Base-by-base conservation (phyloP, 2,329 filamentous ascomycete species). In the Talaromyces sp. region DNA sequence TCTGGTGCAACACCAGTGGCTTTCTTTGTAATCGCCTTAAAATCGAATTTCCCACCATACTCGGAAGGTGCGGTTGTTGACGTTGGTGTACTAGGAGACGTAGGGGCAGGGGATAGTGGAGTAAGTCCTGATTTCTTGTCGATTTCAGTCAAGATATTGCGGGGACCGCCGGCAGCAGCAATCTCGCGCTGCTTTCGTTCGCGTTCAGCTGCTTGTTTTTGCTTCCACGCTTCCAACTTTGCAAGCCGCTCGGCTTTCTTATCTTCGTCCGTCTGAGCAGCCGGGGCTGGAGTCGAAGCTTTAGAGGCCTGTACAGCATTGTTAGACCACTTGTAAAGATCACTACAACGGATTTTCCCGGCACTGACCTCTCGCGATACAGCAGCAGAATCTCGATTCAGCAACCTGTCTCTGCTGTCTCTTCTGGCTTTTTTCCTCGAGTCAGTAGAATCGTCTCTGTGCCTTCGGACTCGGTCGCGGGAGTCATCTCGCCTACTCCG, bases 221-320 rank as follows among this genome's bases (percentile, higher is more conserved):
- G 90, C 80, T 97, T 97, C 93, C 93, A 97, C 65, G 91, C 91
- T 75, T 94, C 91, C 33, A 96, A 80, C 74, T 92, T 93, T 33
- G 91, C 91, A 50, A 93, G 83, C 68, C 91, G 84, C 76, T 94
- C 91, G 59, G 89, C 90, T 76, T 93, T 92, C 74, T 90, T 92
- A 59, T 92, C 88, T 67, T 87, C 86, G 71, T 92, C 90, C 35
- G 86, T 83, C 72, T 87, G 87, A 52, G 81, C 78, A 62, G 83
- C 74, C 63, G 83, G 68, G 15, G 70, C 67, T 25, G 77, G 75
- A 9, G 79, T 78, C 47, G 83, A 76, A 52, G 82, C 77, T 73
- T 88, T 89, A 62, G 83, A 81, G 68, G 79, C 73, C 86, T 90
- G 80, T 61, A 62, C 15, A 63, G 25, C 35, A 52, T 54, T 58